Conservation (phyloP, 192 early-diverging fungal genomes). For the Coemansia sp. region DNA sequence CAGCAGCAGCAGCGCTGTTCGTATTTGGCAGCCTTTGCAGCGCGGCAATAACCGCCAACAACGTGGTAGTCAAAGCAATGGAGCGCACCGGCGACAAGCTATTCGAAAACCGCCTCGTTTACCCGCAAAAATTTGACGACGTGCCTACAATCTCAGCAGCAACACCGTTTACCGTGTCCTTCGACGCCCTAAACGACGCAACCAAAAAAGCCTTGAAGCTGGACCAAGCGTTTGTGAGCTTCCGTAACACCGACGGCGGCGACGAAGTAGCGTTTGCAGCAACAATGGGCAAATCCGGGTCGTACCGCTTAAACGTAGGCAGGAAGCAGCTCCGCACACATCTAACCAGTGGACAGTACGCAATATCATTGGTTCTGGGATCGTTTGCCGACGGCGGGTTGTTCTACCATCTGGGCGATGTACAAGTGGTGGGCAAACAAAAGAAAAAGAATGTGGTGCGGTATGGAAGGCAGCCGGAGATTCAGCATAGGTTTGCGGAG, state of each 20-base stretch:
- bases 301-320: conserved; percentile 33
- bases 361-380: conserved; percentile 39
- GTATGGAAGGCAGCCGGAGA: conserved; percentile 38
- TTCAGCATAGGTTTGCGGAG: conserved; percentile 46
- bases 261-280: conserved; percentile 33
- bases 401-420: conserved; percentile 37
- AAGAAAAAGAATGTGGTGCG: not conserved
- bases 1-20: not conserved
- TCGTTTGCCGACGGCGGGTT: conserved; percentile 35
- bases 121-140: conserved; percentile 15
- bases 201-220: conserved; percentile 13
- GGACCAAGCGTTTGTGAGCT: conserved; percentile 48
- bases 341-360: conserved; percentile 22
- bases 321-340: conserved; percentile 42
- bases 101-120: conserved; percentile 26
- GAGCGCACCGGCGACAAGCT: conserved; percentile 55
- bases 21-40: conserved; percentile 2
- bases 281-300: conserved; percentile 17
- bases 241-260: conserved; percentile 30
- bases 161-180: conserved; percentile 38
- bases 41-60: conserved; percentile 11
- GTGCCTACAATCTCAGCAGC: conserved; percentile 27
- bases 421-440: conserved; percentile 19
- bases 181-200: conserved; percentile 10
- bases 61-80: conserved; percentile 36